Percentiles rank a stretch among this genome's conserved stretches.
phyloP scores from a whole-genome alignment of 1,139 yeast genomes.

The Saccharomyces pastorianus region DNA sequence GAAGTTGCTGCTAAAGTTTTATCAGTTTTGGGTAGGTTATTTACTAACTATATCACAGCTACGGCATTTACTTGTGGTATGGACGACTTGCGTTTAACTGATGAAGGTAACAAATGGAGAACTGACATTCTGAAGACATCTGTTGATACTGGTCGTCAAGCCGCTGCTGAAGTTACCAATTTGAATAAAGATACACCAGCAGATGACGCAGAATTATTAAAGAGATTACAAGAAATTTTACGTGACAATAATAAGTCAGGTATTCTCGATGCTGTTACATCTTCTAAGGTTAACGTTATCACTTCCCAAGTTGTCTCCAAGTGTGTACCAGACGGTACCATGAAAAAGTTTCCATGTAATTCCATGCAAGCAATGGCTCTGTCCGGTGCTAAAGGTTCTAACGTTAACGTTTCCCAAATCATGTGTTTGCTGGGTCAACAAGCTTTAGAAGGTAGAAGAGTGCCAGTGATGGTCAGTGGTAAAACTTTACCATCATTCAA shows the following conservation, averaged over 20 bases:
- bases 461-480: constrained; percentile 98
- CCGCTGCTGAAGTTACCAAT: constrained; percentile 92
- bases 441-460: constrained; percentile 98
- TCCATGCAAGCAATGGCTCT: constrained; percentile 99
- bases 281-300: constrained; percentile 83
- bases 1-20: constrained; percentile 82
- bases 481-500: constrained; percentile 94
- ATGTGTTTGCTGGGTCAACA: constrained; percentile 99
- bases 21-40: constrained; percentile 85
- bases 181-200: constrained; percentile 49
- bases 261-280: constrained; percentile 91
- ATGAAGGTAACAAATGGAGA: constrained; percentile 88
- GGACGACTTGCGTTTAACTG: constrained; percentile 93
- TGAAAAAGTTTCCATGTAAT: constrained; percentile 90
- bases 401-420: constrained; percentile 96
- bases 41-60: constrained; percentile 87
- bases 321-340: constrained; percentile 94
- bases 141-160: constrained; percentile 75
- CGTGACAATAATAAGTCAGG: constrained; percentile 92
- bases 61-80: constrained; percentile 98
- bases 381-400: constrained; percentile 98
- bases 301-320: constrained; percentile 88
- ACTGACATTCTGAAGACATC: constrained; percentile 68
- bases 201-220: constrained; percentile 68
- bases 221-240: constrained; percentile 85